These are phyloP conservation scores for Neodidymelliopsis sp. DNA, from an alignment of 2,329 filamentous ascomycete species.

Conservation along the genomic window DNA sequence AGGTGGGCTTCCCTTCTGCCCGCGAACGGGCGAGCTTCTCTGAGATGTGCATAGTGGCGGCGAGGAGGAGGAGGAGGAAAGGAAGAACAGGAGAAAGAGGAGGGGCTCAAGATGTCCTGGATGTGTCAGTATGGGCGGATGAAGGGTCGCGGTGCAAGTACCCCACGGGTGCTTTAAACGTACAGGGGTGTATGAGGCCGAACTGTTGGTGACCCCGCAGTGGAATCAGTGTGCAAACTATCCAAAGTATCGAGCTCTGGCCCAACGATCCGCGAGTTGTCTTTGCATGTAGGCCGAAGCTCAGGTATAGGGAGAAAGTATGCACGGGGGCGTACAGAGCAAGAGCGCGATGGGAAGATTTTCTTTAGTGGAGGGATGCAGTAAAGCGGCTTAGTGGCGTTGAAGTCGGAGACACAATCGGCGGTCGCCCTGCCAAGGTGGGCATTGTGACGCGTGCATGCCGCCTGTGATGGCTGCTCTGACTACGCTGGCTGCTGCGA, in stretches of 20 bases:
- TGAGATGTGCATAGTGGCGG: conserved; percentile 85
- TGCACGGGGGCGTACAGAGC: conserved; percentile 1
- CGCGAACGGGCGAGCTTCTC: conserved; percentile 87
- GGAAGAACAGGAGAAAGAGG: conserved; percentile 2
- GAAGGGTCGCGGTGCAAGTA: conserved; percentile 18
- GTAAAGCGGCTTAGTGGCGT: background rate
- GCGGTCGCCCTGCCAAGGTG: conserved; percentile 22
- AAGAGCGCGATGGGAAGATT: conserved; percentile 24
- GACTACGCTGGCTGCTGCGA: conserved; percentile 9
- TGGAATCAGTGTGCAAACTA: conserved; percentile 37
- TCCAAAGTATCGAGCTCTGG: conserved; percentile 55
- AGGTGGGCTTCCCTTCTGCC: conserved; percentile 80
- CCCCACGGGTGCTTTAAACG: conserved; percentile 29
- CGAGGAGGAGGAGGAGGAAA: conserved; percentile 3
- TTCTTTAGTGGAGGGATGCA: conserved; percentile 23
- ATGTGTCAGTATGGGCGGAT: conserved; percentile 3
- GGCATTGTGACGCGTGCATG: conserved; percentile 11
- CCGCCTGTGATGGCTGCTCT: conserved; percentile 13
- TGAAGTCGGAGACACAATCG: conserved; percentile 22
- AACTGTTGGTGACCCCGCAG: conserved; percentile 22
- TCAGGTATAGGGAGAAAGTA: conserved; percentile 18
- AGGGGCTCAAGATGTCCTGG: conserved; percentile 8
- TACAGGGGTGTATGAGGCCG: conserved; percentile 29
- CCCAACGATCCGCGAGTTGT: conserved; percentile 60
- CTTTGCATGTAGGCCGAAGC: conserved; percentile 58